Evolutionary conservation across 192 early-diverging fungal genomes (phyloP), one percentile per base, ranked within the genome.

Genomic region (Backusella australiensis): DNA sequence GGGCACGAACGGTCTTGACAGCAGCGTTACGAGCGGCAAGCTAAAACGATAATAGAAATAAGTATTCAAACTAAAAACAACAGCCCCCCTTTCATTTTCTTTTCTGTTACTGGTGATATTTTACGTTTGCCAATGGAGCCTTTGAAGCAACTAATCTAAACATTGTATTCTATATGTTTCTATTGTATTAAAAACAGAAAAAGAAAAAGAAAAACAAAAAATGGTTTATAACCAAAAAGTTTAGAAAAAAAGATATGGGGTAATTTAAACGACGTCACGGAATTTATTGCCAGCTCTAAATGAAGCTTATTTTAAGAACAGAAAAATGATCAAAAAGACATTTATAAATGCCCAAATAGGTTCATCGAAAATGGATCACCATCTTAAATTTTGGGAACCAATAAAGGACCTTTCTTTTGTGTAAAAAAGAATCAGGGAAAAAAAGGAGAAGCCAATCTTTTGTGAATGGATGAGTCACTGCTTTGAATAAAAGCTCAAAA

Each of bases 131-230:
- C 42, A 78, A 75, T 49, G 81, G 77, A 59, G 75, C 67, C 74
- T 82, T 82, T 34, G 77, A 71, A 67, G 77, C 46, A 69, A 78
- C 76, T 59, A 82, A 70, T 72, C 77, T 75, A 67, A 82, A 77
- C 81, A 82, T 82, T 29, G 17, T 72, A 34, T 38, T 56, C 3
- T 70, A 56, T 72, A 32, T 66, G 59, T 65, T 63, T 35, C 36
- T 46, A 67, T 67, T 34, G 70, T 44, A 44, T 44, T 44, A 44
- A 44, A 44, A 76, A 72, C 59, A 72, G 73, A 72, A 49, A 75
- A 70, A 65, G 49, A 52, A 36, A 53, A 69, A 68, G 42, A 65
- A 65, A 63, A 77, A 77, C 74, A 42, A 59, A 26, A 74, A 73
- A 23, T 23, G 29, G 69, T 32, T 49, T 32, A 71, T 29, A 71